These are phyloP conservation scores for Mycosphaerella arachidis DNA, from an alignment of 2,329 filamentous ascomycete genomes.

Conservation along the genomic window DNA sequence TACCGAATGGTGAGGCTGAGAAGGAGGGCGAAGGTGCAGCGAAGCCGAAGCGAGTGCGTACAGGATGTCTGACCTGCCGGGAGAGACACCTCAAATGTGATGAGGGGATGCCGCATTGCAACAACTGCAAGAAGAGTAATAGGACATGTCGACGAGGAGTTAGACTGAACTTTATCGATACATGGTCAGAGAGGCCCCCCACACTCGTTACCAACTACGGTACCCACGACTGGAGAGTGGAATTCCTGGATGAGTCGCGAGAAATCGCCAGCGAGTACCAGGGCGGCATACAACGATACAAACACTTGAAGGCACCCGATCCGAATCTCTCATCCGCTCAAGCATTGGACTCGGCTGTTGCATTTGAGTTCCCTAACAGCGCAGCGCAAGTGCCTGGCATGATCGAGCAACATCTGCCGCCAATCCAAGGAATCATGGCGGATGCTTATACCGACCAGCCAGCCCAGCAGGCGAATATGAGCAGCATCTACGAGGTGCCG, in stretches of 20 bases:
- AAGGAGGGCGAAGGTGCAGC: constrained; percentile 28
- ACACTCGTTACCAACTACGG: constrained; percentile 49
- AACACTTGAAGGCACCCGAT: constrained; percentile 35
- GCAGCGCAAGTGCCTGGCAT: constrained; percentile 22
- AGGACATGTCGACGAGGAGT: constrained; percentile 81
- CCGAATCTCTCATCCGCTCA: constrained; percentile 2
- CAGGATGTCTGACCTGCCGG: constrained; percentile 84
- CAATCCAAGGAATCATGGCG: constrained; percentile 48
- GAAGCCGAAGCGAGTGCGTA: constrained; percentile 82
- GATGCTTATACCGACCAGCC: constrained; percentile 41
- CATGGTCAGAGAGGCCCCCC: constrained; percentile 65
- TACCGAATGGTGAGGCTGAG: constrained; percentile 29
- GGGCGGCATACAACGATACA: constrained; percentile 70
- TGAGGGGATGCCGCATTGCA: constrained; percentile 60
- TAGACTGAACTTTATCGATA: constrained; percentile 86
- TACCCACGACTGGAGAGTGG: constrained; percentile 64
- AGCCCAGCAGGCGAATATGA: constrained; percentile 29
- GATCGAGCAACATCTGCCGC: constrained; percentile 48
- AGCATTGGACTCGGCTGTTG: constrained; percentile 29
- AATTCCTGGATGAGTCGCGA: constrained; percentile 84
- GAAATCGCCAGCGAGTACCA: constrained; percentile 86
- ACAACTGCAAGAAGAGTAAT: constrained; percentile 86
- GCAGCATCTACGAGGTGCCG: constrained; percentile 38
- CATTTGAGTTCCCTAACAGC: constrained; percentile 17
- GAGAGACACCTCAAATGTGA: constrained; percentile 90